These are phyloP conservation scores for Verticillium dahliae DNA, from an alignment of 2,329 filamentous ascomycete genomes.

Conservation along the genomic window DNA sequence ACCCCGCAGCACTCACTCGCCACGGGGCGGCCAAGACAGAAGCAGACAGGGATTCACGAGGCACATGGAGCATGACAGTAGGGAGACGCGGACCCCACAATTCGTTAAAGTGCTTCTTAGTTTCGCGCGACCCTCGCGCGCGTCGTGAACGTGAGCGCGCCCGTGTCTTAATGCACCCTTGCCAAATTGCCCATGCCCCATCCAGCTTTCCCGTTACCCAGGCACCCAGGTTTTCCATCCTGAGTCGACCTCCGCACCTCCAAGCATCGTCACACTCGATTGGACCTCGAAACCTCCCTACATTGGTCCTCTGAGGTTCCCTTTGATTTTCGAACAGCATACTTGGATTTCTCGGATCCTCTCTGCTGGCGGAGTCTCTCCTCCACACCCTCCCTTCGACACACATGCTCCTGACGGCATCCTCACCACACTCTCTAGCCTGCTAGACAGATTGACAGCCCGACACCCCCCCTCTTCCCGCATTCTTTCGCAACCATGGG, in stretches of 20 bases:
- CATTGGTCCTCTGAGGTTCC: background rate
- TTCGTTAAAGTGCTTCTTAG: background rate
- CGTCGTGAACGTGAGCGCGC: slow-evolving; percentile 15
- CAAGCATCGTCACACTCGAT: background rate
- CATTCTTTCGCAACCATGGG: slow-evolving; percentile 26
- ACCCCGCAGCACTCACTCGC: background rate
- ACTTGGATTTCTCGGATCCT: background rate
- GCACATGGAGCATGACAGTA: slow-evolving; percentile 10
- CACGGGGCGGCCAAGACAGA: background rate
- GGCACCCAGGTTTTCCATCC: background rate
- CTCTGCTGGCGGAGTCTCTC: background rate
- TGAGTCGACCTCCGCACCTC: background rate
- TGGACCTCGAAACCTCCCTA: background rate
- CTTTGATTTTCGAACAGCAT: background rate
- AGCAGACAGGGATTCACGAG: slow-evolving; percentile 7
- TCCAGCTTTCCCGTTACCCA: background rate
- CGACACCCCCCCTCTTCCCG: background rate
- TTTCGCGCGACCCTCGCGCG: slow-evolving; percentile 9
- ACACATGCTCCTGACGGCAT: background rate
- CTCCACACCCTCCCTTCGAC: background rate
- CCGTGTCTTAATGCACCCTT: slow-evolving; percentile 9
- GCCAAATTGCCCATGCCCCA: background rate
- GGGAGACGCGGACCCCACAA: too few relatives aligned
- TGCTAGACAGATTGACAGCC: background rate
- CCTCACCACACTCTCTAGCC: background rate